Percentiles rank a stretch among this genome's conserved stretches.
Conservation (phyloP, 2,329 filamentous ascomycete species). For the Aureobasidium sp. region DNA sequence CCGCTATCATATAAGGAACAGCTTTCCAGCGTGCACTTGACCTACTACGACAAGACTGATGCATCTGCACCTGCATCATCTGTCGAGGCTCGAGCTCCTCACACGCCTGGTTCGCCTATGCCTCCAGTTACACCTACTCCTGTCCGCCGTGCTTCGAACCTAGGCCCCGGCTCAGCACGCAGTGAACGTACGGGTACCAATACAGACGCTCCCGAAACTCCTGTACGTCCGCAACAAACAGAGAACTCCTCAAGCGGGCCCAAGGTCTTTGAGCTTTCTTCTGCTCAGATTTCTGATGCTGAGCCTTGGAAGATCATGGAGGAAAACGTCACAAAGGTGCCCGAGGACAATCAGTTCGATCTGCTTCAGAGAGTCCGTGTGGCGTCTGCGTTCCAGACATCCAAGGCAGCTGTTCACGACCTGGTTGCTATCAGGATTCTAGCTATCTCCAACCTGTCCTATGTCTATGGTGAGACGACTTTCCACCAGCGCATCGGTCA, state of each 20-base stretch:
- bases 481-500: constrained; percentile 82
- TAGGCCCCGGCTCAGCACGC: constrained; percentile 36
- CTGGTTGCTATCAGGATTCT: constrained; percentile 73
- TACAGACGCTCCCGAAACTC: constrained; percentile 23
- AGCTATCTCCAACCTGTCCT: constrained; percentile 84
- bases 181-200: constrained; percentile 21
- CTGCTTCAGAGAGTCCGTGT: constrained; percentile 74
- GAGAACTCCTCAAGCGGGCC: constrained; percentile 36
- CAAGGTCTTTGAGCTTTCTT: constrained; percentile 58
- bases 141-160: constrained; percentile 56
- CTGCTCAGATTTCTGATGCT: constrained; percentile 37
- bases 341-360: constrained; percentile 70
- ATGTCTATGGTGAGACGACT: constrained; percentile 74
- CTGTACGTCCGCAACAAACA: constrained; percentile 24
- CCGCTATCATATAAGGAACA: constrained; percentile 55
- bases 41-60: constrained; percentile 60
- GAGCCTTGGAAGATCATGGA: constrained; percentile 38
- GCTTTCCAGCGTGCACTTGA: constrained; percentile 73
- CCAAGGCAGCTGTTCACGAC: constrained; percentile 61
- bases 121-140: constrained; percentile 68
- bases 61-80: constrained; percentile 19
- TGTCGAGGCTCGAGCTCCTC: constrained; percentile 26
- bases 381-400: constrained; percentile 69
- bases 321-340: constrained; percentile 51
- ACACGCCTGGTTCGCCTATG: constrained; percentile 33